Evolutionary conservation across 2,329 filamentous ascomycete species (phyloP), one percentile per base, ranked within the genome.

Genomic region (Cryphonectria parasitica): DNA sequence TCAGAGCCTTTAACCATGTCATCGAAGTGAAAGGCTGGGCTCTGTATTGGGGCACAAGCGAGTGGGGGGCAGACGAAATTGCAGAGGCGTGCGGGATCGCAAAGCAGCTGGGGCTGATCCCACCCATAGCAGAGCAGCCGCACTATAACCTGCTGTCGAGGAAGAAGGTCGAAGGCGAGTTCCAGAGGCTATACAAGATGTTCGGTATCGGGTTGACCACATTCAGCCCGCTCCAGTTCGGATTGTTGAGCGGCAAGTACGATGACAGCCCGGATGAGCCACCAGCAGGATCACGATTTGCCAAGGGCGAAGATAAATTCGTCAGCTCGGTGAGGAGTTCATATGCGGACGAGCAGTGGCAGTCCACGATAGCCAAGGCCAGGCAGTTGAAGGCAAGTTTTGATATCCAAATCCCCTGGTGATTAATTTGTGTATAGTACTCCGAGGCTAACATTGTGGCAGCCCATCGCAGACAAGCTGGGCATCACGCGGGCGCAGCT

Each of bases 21-120:
- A 91, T 93, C 76, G 84, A 90, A n/a, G 69, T 69, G 76, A 84
- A 85, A 10, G 91, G 91, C 69, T 89, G 91, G 81, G 88, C 89
- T 1, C 86, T 92, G 74, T 92, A 92, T 83, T 92, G 90, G 90
- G 90, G 90, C 54, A 92, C 90, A 0, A 90, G 88, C 1, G 89
- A 92, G 78, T 92, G 90, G 90, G 85, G 84, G 69, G 89, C 90
- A n/a, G 85, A 88, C 73, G 89, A 92, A 81, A 91, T 92, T 75
- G 85, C 86, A 7, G 84, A 89, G 71, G 90, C 90, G 1, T 88
- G 87, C 79, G 87, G 72, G 78, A 88, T 82, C 72, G 88, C 90
- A 31, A 86, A 88, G 71, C 84, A 85, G 74, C 82, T 91, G 11
- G 84, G 85, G 6, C 83, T 92, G 67, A 87, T 92, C 65, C 87